Percentiles rank a stretch among this genome's conserved stretches.
phyloP scores from a whole-genome alignment of 345 rosid genomes.

The Dimocarpus longan region DNA sequence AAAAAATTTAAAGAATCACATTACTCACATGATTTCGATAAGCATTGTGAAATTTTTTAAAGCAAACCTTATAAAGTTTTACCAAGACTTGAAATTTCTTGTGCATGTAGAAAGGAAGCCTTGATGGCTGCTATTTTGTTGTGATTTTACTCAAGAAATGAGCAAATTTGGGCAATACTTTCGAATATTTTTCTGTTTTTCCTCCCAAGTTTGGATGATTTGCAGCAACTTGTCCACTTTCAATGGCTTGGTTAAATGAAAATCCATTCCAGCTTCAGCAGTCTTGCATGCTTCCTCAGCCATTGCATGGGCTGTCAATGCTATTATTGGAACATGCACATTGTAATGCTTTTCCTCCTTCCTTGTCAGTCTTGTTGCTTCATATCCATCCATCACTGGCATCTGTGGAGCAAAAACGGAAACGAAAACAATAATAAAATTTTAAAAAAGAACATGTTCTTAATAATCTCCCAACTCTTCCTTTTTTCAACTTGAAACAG shows the following conservation, averaged over 20 bases:
- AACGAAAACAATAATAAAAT: too few species aligned
- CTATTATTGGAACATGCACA: slow-evolving; percentile 38
- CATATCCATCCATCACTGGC: slow-evolving; percentile 42
- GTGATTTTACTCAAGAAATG: neutral
- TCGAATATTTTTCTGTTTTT: neutral
- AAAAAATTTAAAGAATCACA: too few species aligned
- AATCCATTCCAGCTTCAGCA: slow-evolving; percentile 39
- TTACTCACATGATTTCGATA: too few species aligned
- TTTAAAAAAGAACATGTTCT: neutral
- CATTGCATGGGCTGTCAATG: slow-evolving; percentile 34
- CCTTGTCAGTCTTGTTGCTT: slow-evolving; percentile 37
- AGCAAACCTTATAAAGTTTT: neutral
- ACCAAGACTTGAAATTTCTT: neutral
- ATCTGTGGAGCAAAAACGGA: slow-evolving; percentile 21
- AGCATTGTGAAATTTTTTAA: neutral
- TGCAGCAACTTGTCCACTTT: slow-evolving; percentile 18
- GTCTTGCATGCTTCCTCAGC: slow-evolving; percentile 28
- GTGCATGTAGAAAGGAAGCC: neutral
- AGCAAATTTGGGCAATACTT: neutral
- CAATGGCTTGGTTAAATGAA: slow-evolving; percentile 35
- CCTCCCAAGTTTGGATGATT: slow-evolving; percentile 8
- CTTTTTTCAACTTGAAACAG: too few species aligned
- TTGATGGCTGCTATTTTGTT: neutral
- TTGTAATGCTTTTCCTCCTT: slow-evolving; percentile 24
- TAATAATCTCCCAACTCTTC: too few species aligned